Evolutionary conservation across 345 rosid genomes (phyloP), one percentile per base, ranked within the genome.

Genomic region (Eutrema yunnanense): DNA sequence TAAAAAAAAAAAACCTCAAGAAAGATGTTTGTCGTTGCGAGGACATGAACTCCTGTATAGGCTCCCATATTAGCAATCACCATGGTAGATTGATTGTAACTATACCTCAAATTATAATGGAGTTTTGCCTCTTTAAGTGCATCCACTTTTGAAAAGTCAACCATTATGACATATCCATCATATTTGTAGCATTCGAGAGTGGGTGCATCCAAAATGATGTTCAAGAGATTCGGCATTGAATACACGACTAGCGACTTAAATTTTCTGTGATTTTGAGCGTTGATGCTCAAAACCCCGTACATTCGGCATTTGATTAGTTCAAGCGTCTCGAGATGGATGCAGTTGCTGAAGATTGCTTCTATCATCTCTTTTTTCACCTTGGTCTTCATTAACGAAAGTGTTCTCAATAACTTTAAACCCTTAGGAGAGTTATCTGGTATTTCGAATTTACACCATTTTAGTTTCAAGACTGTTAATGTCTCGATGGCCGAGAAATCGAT

Each of bases 11-110:
- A 10, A 0, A 71, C 60, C 74, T 71, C 74, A 40, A 60, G 51
- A 62, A 59, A 60, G 51, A 71, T 60, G n/a, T 19, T 30, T n/a
- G 74, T 49, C 2, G 43, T 50, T 60, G 49, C 2, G 8, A 71
- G 51, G 22, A 30, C 33, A 60, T 16, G 13, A 40, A 71, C 42
- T 11, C 38, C 22, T 0, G 2, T 2, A 7, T 0, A 27, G 7
- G 1, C 1, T 2, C 0, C 2, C 59, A 71, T 48, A 22, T 50
- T 26, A n/a, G 0, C 12, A 49, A 38, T 2, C 42, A 60, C 51
- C 6, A 49, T 2, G 13, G 7, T 0, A 40, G n/a, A 50, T 4
- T 36, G 5, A 16, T 71, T 58, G 0, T 60, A 29, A 36, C 8
- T 2, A 47, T 4, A 16, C 29, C 27, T 40, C 0, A 34, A 26